These are phyloP conservation scores for Echria macrotheca DNA, from an alignment of 495 filamentous ascomycete species.

Conservation along the genomic window DNA sequence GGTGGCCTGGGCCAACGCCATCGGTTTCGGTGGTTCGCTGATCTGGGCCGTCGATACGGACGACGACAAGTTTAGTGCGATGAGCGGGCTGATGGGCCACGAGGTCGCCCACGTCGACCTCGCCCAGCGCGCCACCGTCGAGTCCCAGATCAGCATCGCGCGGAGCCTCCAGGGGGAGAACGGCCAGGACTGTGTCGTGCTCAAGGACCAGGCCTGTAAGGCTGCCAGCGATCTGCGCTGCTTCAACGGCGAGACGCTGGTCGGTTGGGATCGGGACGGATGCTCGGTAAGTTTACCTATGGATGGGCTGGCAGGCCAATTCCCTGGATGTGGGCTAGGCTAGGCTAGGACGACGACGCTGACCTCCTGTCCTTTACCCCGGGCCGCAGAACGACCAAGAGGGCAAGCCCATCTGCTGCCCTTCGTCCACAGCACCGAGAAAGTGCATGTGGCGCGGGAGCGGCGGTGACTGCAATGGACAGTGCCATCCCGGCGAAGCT, in stretches of 20 bases:
- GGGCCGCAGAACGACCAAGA: no score
- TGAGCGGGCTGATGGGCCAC: neutral
- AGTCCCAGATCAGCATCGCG: neutral
- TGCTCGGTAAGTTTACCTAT: no score
- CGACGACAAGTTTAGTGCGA: neutral
- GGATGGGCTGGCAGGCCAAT: no score
- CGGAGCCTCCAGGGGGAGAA: neutral
- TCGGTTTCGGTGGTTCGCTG: neutral
- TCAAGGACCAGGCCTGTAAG: neutral
- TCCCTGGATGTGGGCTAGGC: no score
- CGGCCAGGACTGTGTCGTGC: neutral
- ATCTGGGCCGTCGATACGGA: conserved; percentile 2
- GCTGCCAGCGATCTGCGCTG: neutral
- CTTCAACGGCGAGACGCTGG: neutral
- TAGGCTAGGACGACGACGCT: no score
- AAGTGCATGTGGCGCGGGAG: neutral
- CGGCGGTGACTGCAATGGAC: neutral
- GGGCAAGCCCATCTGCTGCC: neutral
- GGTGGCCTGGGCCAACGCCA: conserved; percentile 31
- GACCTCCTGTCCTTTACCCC: no score
- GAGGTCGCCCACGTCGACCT: neutral
- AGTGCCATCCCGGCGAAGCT: neutral
- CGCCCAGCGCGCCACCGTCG: neutral
- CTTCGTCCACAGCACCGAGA: neutral
- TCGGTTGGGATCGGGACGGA: neutral